Evolutionary conservation across 2,329 filamentous ascomycete species (phyloP), one percentile per base, ranked within the genome.

Genomic region (Aspergillus fijiensis): DNA sequence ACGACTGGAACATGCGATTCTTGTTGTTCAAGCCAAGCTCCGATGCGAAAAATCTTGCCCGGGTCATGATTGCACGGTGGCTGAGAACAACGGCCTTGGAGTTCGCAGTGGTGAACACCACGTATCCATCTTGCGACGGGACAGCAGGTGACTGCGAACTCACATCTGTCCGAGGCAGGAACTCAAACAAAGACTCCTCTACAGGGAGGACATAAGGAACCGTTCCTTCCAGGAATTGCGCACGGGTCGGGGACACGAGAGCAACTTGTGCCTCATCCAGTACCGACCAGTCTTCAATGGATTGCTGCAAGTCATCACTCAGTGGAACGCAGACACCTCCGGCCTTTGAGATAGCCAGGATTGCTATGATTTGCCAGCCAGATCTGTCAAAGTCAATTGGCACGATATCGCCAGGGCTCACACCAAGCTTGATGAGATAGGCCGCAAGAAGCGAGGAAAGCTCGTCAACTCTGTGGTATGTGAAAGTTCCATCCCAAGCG

Each of bases 211-310:
- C 76, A 57, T 77, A 76, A 1, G 78, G 74, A 3, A 78, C 75
- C 2, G 73, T 72, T 39, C 75, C 74, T 52, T 80, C 76, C 11
- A 81, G 76, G 2, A 76, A 67, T 10, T 76, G 72, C 3, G 74
- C 71, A 19, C 74, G 73, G 16, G 67, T 59, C 0, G 74, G 70
- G 1, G 77, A 76, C 1, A 77, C 77, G 4, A 81, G 64, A 0
- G 77, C 77, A 23, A 80, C 68, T 29, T 76, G 73, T 0, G 76
- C 74, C 14, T 64, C 61, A n/a, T 75, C 73, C 19, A 78, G 74
- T n/a, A 73, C 65, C 12, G 79, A 65, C 60, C 76, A 74, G 2
- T 71, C 72, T 42, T 79, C 72, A 31, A 80, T 68, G 1, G 73
- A 68, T 21, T 64, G 62, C 55, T 74, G 72, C 1, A 60, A 63